A percentile compares a stretch with the other conserved stretches of the same genome.
Conservation (phyloP, 495 filamentous ascomycete species). For the Corynascus novoguineensis region DNA sequence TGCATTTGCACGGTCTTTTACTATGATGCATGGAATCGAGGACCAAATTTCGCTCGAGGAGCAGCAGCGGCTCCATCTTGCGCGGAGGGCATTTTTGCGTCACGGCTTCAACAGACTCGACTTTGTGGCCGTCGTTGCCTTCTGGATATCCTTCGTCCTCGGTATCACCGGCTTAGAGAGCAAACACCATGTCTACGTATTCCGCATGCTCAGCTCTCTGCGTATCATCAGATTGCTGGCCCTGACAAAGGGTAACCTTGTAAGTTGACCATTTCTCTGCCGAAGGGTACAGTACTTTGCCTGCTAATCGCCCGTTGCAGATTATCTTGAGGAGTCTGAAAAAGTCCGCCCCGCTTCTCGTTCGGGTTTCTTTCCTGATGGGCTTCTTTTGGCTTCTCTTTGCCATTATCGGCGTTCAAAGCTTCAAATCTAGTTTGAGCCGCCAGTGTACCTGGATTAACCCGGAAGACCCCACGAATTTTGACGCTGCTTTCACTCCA, state of each 20-base stretch:
- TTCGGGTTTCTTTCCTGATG: conserved; percentile 92
- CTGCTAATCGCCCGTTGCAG: conserved; percentile 35
- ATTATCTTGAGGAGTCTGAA: conserved; percentile 94
- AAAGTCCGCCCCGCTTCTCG: conserved; percentile 87
- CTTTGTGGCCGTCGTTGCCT: conserved; percentile 92
- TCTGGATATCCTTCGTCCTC: conserved; percentile 83
- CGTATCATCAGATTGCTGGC: conserved; percentile 83
- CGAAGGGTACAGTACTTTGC: neutral
- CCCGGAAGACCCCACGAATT: conserved; percentile 45
- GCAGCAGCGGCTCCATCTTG: conserved; percentile 76
- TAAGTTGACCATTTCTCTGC: conserved; percentile 33
- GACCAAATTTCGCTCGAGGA: conserved; percentile 60
- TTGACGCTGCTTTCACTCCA: conserved; percentile 45
- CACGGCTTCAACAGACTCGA: conserved; percentile 95
- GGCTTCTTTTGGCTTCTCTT: conserved; percentile 99
- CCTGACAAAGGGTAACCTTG: conserved; percentile 85
- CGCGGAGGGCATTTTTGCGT: conserved; percentile 84
- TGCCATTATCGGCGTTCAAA: conserved; percentile 92
- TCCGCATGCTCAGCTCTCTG: conserved; percentile 92
- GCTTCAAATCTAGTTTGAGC: conserved; percentile 90
- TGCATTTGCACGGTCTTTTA: conserved; percentile 80
- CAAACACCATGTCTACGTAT: conserved; percentile 71
- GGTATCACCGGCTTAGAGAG: conserved; percentile 61
- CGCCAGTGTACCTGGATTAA: conserved; percentile 85
- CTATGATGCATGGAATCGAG: conserved; percentile 55